Conservation (phyloP, 805 yeast species). For the Saccharomycopsis synnaedendra region DNA sequence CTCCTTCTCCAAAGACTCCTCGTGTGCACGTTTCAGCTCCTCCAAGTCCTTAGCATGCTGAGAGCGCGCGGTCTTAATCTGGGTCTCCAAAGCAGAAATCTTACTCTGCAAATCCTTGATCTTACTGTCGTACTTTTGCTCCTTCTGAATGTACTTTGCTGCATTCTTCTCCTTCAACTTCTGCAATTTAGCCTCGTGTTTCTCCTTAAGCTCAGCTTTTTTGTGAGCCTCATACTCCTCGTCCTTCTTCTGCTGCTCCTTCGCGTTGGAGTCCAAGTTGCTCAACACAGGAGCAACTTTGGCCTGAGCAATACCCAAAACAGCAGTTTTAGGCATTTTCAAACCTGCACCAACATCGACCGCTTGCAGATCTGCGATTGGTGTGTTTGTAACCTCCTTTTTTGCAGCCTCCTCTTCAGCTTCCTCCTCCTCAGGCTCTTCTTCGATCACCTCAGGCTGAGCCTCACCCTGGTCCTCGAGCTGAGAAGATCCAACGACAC, state of each 20-base stretch:
- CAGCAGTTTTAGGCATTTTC: slow-evolving; percentile 6
- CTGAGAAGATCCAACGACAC: not conserved
- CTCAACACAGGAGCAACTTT: slow-evolving; percentile 7
- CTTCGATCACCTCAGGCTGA: not conserved
- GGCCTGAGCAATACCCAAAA: slow-evolving; percentile 8
- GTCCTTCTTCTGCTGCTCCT: slow-evolving; percentile 10
- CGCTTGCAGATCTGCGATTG: not conserved
- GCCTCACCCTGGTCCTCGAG: not conserved
- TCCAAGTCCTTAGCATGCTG: slow-evolving; percentile 9
- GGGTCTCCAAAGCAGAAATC: slow-evolving; percentile 3
- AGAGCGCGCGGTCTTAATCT: slow-evolving; percentile 4
- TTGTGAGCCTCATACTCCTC: slow-evolving; percentile 8
- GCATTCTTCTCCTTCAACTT: slow-evolving; percentile 12
- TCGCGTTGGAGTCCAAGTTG: slow-evolving; percentile 10
- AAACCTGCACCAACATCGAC: slow-evolving; percentile 13
- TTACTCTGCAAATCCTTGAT: slow-evolving; percentile 11
- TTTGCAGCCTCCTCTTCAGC: not conserved
- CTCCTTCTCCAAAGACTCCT: slow-evolving; percentile 5
- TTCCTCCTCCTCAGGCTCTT: not conserved
- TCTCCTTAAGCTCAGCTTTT: slow-evolving; percentile 6
- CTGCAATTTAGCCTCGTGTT: slow-evolving; percentile 9
- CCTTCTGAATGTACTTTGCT: slow-evolving; percentile 8
- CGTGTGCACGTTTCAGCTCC: slow-evolving; percentile 8
- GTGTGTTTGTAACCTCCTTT: not conserved
- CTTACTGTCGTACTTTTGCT: slow-evolving; percentile 11